These are phyloP conservation scores for Suillus subalutaceus DNA, from an alignment of 768 basidiomycete genomes.

Conservation along the genomic window DNA sequence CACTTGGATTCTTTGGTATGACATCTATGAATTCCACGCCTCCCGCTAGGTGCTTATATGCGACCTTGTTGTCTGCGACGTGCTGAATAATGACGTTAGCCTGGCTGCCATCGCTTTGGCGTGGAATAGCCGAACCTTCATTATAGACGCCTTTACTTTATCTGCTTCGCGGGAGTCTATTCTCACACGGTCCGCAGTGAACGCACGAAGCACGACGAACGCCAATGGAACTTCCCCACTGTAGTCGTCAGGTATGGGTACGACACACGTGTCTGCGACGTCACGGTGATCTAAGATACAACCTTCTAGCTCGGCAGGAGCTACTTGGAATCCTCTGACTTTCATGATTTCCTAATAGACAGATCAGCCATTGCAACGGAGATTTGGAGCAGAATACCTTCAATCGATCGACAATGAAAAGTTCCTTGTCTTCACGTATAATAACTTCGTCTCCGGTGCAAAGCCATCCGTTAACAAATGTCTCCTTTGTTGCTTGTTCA, in stretches of 20 bases:
- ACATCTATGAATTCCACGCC: slow-evolving; percentile 58
- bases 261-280: slow-evolving; percentile 63
- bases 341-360: slow-evolving; percentile 63
- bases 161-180: slow-evolving; percentile 31
- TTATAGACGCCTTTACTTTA: slow-evolving; percentile 48
- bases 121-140: slow-evolving; percentile 40
- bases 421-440: slow-evolving; percentile 54
- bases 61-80: slow-evolving; percentile 54
- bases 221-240: slow-evolving; percentile 75
- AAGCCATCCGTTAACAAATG: slow-evolving; percentile 75
- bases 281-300: slow-evolving; percentile 61
- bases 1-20: slow-evolving; percentile 68
- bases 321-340: slow-evolving; percentile 73
- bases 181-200: slow-evolving; percentile 39
- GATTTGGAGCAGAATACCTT: slow-evolving; percentile 45
- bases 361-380: too few species aligned
- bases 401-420: slow-evolving; percentile 64
- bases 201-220: slow-evolving; percentile 55
- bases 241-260: slow-evolving; percentile 69
- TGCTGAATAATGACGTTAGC: slow-evolving; percentile 38
- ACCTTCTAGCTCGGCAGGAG: slow-evolving; percentile 74
- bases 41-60: slow-evolving; percentile 61
- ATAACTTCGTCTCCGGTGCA: slow-evolving; percentile 68
- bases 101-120: neutral
- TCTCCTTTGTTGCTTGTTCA: slow-evolving; percentile 63